These are phyloP conservation scores for Microcyclosporella mali DNA, from an alignment of 2,329 filamentous ascomycete genomes.

Conservation along the genomic window DNA sequence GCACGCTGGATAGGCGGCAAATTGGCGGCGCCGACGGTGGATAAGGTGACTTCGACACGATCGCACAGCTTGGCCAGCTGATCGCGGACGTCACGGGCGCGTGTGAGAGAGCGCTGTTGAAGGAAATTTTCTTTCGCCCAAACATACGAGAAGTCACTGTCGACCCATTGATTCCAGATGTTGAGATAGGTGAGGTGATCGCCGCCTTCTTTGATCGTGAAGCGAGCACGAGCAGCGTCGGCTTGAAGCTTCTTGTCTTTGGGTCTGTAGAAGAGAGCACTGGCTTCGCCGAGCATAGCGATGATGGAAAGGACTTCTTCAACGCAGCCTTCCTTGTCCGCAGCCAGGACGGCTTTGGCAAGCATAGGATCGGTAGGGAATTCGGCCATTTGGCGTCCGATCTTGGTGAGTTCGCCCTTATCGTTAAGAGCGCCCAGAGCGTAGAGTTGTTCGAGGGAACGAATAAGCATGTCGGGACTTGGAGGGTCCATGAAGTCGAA, in stretches of 20 bases:
- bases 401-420: slow-evolving; percentile 78
- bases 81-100: slow-evolving; percentile 85
- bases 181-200: slow-evolving; percentile 86
- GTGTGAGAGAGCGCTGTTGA: slow-evolving; percentile 80
- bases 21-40: slow-evolving; percentile 63
- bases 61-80: slow-evolving; percentile 91
- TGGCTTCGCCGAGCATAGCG: slow-evolving; percentile 86
- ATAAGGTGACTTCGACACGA: slow-evolving; percentile 71
- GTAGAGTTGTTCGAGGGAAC: slow-evolving; percentile 83
- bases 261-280: slow-evolving; percentile 84
- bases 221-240: slow-evolving; percentile 80
- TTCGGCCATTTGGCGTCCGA: slow-evolving; percentile 91
- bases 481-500: slow-evolving; percentile 97
- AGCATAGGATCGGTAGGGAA: slow-evolving; percentile 91
- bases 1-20: slow-evolving; percentile 76
- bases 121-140: slow-evolving; percentile 93
- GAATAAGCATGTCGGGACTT: slow-evolving; percentile 80
- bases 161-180: slow-evolving; percentile 93
- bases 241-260: slow-evolving; percentile 98
- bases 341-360: slow-evolving; percentile 79
- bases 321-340: slow-evolving; percentile 85
- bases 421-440: slow-evolving; percentile 84
- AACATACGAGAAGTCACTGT: slow-evolving; percentile 78
- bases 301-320: slow-evolving; percentile 89
- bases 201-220: slow-evolving; percentile 84